A percentile compares a stretch with the other conserved stretches of the same genome.
These are phyloP conservation scores for Penicillium digitatum DNA, from an alignment of 2,329 filamentous ascomycete genomes.

Conservation along the genomic window DNA sequence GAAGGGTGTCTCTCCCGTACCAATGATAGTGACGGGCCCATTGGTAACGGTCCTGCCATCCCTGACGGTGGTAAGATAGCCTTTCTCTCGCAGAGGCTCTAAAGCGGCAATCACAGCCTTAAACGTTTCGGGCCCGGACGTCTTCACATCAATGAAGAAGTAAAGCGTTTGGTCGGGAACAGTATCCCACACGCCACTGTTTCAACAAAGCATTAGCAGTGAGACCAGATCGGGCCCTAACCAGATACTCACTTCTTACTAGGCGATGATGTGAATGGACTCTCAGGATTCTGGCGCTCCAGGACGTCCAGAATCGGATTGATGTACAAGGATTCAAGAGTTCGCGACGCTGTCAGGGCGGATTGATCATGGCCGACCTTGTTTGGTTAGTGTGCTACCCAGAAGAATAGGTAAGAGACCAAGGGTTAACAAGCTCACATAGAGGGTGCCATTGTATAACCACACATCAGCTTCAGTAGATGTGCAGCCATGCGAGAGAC, in stretches of 20 bases:
- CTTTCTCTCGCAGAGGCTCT: slow-evolving; percentile 52
- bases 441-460: slow-evolving; percentile 54
- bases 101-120: slow-evolving; percentile 54
- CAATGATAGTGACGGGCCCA: slow-evolving; percentile 58
- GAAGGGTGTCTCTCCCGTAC: slow-evolving; percentile 56
- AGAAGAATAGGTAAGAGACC: neutral
- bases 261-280: slow-evolving; percentile 45
- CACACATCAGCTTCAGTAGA: slow-evolving; percentile 60
- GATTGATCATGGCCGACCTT: slow-evolving; percentile 55
- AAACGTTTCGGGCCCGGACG: slow-evolving; percentile 54
- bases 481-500: slow-evolving; percentile 55
- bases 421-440: slow-evolving; percentile 37
- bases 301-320: slow-evolving; percentile 57
- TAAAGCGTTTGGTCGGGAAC: slow-evolving; percentile 55
- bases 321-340: slow-evolving; percentile 57
- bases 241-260: slow-evolving; percentile 47
- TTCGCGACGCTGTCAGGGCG: slow-evolving; percentile 51
- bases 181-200: slow-evolving; percentile 58
- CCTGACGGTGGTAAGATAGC: slow-evolving; percentile 53
- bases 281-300: slow-evolving; percentile 53
- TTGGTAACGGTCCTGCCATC: slow-evolving; percentile 43
- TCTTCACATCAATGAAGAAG: slow-evolving; percentile 63
- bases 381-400: neutral
- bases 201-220: slow-evolving; percentile 5
- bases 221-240: too few relatives aligned